Base-by-base conservation (phyloP, 2,329 filamentous ascomycete genomes). In the Cadophora sp. region DNA sequence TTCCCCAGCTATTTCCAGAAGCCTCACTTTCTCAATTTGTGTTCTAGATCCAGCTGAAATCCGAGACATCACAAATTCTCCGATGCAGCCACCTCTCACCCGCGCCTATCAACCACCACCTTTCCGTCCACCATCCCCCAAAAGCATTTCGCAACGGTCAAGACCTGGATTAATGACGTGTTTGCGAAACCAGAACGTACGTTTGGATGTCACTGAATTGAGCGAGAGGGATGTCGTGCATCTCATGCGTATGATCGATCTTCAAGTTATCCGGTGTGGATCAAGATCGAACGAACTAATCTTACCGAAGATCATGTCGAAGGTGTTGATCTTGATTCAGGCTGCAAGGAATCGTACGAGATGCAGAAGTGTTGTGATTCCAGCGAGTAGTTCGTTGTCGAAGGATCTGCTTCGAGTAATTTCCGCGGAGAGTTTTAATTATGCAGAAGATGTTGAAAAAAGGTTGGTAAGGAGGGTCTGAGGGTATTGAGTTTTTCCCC, bases 391-490 rank as follows among this genome's bases (percentile, higher is more conserved):
- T 7, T 41, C 43, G 1, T 20, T 3, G 4, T 18, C 4, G 36
- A 58, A n/a, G 55, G 33, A 41, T 24, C n/a, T 58, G n/a, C n/a
- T 58, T 58, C 55, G 36, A 18, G 20, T 16, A 41, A 58, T 24
- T 24, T 58, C 55, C n/a, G 14, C 9, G 20, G 20, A 43, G 24
- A 7, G 33, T 43, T 43, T 43, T 33, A 27, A 24, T 20, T 27
- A 24, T 43, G n/a, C 22, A 20, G 33, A 18, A 36, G 22, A 18
- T 53, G 24, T 22, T 58, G 11, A 18, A 22, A 41, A n/a, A 41
- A 58, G 33, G 43, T 20, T 58, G 55, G 55, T 58, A 58, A 58
- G 55, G 36, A n/a, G n/a, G 55, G 36, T 41, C 55, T 9, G 36
- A 41, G 55, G 14, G 55, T 58, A 41, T 43, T 20, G 36, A 9